phyloP scores from a whole-genome alignment of 2,329 filamentous ascomycete genomes.

The Exophiala aquamarina region DNA sequence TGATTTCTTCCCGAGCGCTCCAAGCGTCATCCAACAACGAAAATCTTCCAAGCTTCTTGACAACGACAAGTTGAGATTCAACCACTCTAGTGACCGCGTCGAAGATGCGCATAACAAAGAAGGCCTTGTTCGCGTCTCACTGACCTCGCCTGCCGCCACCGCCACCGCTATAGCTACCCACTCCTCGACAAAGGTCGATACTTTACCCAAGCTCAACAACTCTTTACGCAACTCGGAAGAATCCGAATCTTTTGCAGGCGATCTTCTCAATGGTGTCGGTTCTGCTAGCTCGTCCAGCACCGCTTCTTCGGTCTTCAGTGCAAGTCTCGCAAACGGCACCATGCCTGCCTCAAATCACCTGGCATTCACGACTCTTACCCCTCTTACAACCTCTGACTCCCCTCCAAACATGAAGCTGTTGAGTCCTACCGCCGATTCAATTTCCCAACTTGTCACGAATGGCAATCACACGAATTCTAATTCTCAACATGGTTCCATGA shows the following conservation, averaged over 20 bases:
- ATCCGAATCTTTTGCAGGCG: slow-evolving; percentile 49
- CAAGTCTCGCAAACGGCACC: slow-evolving; percentile 49
- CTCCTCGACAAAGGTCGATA: slow-evolving; percentile 13
- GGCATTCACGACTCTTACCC: slow-evolving; percentile 58
- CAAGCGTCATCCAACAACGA: slow-evolving; percentile 56
- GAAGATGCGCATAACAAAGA: slow-evolving; percentile 24
- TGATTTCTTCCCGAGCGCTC: slow-evolving; percentile 81
- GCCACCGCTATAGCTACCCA: slow-evolving; percentile 2
- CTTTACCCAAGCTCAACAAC: slow-evolving; percentile 27
- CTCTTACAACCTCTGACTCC: slow-evolving; percentile 65
- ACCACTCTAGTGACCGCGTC: slow-evolving; percentile 13
- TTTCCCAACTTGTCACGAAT: slow-evolving; percentile 2
- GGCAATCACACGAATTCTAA: slow-evolving; percentile 27
- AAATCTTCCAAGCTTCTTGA: slow-evolving; percentile 50
- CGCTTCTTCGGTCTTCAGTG: slow-evolving; percentile 70
- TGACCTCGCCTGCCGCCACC: slow-evolving; percentile 17
- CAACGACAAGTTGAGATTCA: slow-evolving; percentile 43
- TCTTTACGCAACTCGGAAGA: slow-evolving; percentile 33
- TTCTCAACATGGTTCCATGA: slow-evolving; percentile 36
- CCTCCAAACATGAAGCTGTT: slow-evolving; percentile 58
- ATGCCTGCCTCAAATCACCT: slow-evolving; percentile 58
- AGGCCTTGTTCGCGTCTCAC: slow-evolving; percentile 11
- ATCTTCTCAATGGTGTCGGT: slow-evolving; percentile 68
- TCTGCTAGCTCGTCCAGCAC: slow-evolving; percentile 73
- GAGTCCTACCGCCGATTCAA: slow-evolving; percentile 48